Evolutionary conservation across 371 early-diverging fungal genomes (phyloP), one percentile per base, ranked within the genome.

Genomic region (Chytridium lagenaria): DNA sequence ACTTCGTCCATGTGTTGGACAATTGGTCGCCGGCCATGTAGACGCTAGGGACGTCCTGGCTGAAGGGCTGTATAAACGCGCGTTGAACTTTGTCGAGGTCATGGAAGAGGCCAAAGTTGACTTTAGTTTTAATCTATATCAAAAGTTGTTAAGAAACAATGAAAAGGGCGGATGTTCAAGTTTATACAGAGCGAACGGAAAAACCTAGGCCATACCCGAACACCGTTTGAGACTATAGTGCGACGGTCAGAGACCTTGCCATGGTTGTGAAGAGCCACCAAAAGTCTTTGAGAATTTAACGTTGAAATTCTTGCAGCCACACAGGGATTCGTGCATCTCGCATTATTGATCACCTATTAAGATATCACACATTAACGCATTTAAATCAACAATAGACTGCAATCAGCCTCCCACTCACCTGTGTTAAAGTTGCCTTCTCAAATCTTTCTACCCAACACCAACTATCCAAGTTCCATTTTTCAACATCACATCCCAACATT

Each of bases 81-180:
- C 61, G 30, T 26, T 33, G 39, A 51, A 31, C 31, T 16, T 70
- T 61, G 39, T 68, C 72, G 22, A 78, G 30, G 22, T 81, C 81
- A 52, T 81, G 68, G 71, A 81, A 83, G 28, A 81, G 57, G 15
- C 80, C 77, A 68, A 84, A 83, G 5, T 80, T 79, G 16, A 84
- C 77, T 67, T 78, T 80, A 16, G 81, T 81, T 63, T 61, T 73
- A 50, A 77, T 77, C 80, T 80, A n/a, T 38, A 50, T 51, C 22
- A 55, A 26, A 5, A 55, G 16, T 5, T 55, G 19, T 55, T 55
- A 55, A 23, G n/a, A n/a, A n/a, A n/a, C n/a, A n/a, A n/a, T n/a
- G n/a, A n/a, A n/a, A n/a, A n/a, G n/a, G n/a, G n/a, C n/a, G n/a
- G n/a, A 30, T 16, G 26, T 23, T 23, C 52, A 39, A 30, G 23